Evolutionary conservation across 106 monocot species (phyloP), one percentile per base, ranked within the genome.

Genomic region (Dioscorea dumetorum): DNA sequence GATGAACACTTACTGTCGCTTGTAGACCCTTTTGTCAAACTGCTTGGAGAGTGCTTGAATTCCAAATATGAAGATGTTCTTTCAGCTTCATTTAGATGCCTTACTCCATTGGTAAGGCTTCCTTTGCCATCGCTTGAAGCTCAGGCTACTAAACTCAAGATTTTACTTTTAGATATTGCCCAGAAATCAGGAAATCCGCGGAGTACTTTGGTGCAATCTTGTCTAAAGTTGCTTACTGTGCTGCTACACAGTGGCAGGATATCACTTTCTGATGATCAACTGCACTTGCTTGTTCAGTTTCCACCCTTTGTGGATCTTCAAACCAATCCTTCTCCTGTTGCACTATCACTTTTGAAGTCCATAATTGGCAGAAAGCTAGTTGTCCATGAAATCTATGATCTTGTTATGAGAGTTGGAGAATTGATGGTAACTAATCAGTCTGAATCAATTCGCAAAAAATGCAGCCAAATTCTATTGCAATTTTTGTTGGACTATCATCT

Each of bases 311-410:
- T 91, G 24, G 97, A 97, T 79, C 65, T 97, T 16, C 84, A 89
- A 69, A 74, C 78, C 28, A 83, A 77, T 20, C 97, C 97, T 67
- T 97, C 97, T 13, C 84, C 82, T 32, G 49, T 90, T 64, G 92
- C 89, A n/a, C 74, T 97, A 15, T 97, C 97, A 24, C 84, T 97
- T 61, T 75, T 97, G 33, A 97, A 97, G 87, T 69, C 82, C 16
- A 87, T 97, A 62, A 71, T 97, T 79, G 71, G 70, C 12, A 64
- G 80, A 67, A 97, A 92, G 58, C 56, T 92, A 5, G 80, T 87
- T 66, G 84, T 76, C 63, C 86, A 74, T 69, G 97, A 97, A 66
- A 80, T 97, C 49, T 97, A 89, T 77, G 92, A 92, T 78, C 61
- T 97, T 73, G 74, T 87, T 60, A 64, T 73, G 52, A 61, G 22